phyloP scores from a whole-genome alignment of 2,329 filamentous ascomycete genomes.

The Alternaria conjuncta region DNA sequence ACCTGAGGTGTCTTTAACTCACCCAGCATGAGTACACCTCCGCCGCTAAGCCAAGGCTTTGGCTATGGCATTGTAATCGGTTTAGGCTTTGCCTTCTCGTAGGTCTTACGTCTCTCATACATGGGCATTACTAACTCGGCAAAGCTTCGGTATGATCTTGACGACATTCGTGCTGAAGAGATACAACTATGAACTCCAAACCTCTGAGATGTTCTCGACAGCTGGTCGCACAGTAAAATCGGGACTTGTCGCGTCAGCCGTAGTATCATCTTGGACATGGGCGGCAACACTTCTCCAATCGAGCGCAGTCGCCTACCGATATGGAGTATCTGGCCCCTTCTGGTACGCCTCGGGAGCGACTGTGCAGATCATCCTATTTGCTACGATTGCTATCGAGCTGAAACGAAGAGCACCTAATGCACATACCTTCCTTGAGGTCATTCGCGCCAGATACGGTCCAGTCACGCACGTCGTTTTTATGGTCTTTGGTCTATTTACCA shows the following conservation, averaged over 20 bases:
- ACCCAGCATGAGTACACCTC: conserved; percentile 15
- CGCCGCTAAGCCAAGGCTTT: conserved; percentile 63
- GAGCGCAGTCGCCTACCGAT: conserved; percentile 81
- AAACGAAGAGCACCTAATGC: conserved; percentile 88
- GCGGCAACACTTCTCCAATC: conserved; percentile 82
- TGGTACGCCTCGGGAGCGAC: conserved; percentile 65
- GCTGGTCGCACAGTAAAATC: conserved; percentile 89
- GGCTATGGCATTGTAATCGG: conserved; percentile 82
- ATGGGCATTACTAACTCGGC: conserved; percentile 11
- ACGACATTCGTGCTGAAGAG: conserved; percentile 74
- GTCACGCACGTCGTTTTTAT: conserved; percentile 79
- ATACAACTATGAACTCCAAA: conserved; percentile 80
- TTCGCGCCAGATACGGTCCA: conserved; percentile 78
- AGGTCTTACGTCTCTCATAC: conserved; percentile 21
- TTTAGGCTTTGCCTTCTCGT: conserved; percentile 74
- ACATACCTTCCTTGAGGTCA: conserved; percentile 83
- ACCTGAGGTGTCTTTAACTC: background rate
- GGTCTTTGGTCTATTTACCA: conserved; percentile 78
- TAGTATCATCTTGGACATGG: conserved; percentile 96
- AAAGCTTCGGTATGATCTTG: conserved; percentile 70
- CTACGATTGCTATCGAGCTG: conserved; percentile 86
- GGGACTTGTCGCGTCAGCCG: conserved; percentile 83
- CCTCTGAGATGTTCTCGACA: conserved; percentile 91
- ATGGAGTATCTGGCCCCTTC: conserved; percentile 72
- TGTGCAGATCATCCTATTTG: conserved; percentile 77